Base-by-base conservation (phyloP, 148 eudicot species). In the Rheum nobile region DNA sequence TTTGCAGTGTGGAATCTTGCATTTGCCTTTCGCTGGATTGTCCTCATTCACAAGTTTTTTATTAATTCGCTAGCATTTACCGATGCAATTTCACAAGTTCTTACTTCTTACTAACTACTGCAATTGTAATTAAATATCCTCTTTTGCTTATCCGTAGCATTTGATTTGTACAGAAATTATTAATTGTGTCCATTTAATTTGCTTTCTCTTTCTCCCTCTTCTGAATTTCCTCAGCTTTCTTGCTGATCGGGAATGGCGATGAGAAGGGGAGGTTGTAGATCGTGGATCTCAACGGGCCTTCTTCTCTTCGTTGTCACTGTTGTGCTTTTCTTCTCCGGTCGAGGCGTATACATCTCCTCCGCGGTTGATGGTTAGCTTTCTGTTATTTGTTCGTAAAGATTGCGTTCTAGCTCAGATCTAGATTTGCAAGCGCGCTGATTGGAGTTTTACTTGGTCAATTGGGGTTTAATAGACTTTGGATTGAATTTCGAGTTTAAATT, bases 321-420 rank as follows among this genome's bases (percentile, higher is more conserved):
- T 19, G 43, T 93, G 24, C 76, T 88, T 68, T 83, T 90, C 78
- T 83, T 89, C 67, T 71, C 83, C 71, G 85, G 84, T n/a, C 86
- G 83, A 34, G 87, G 88, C 14, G 54, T 86, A 39, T 79, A 74
- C 37, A 13, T 77, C 43, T 67, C 85, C 17, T 70, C 78, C 80
- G 24, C 84, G 0, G 75, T 59, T 57, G 79, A 67, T 57, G 48
- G 81, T 74, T 28, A 41, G 82, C n/a, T 35, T 57, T 42, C 38
- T 63, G 14, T 75, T 21, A n/a, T 19, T 74, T 54, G 35, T 43
- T 74, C 16, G 26, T 16, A 4, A 39, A 31, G 43, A 47, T 71
- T 34, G 19, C 52, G 72, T 68, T 42, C 38, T 44, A 21, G 46
- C 28, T 43, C 37, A 42, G 50, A 71, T 71, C 54, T 26, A 26